Evolutionary conservation across 78 protist species (phyloP).

Genomic region (Dictyostelium brefeldianum): DNA sequence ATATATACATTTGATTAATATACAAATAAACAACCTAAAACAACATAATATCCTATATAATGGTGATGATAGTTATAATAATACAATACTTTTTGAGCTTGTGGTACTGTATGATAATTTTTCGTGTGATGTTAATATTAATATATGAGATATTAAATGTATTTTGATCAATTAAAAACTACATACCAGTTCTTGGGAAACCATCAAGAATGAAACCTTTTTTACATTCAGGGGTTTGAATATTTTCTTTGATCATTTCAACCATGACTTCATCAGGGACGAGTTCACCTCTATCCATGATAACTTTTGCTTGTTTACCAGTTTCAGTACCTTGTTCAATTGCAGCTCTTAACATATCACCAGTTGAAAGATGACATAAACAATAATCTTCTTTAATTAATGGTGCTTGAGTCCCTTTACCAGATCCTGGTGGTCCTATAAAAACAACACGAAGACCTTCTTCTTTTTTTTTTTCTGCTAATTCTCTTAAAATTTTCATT

Average conservation of each 20-base stretch:
- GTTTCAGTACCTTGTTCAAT: conserved; percentile 90
- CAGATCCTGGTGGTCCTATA: conserved; percentile 95
- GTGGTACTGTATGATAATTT: conserved; percentile 77
- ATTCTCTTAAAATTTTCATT: background rate
- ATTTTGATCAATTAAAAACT: too few species aligned
- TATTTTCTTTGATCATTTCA: conserved; percentile 90
- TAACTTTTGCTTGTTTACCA: conserved; percentile 94
- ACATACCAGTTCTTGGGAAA: conserved; percentile 96
- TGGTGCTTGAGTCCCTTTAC: conserved; percentile 97
- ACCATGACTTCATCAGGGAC: conserved; percentile 93
- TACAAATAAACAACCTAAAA: too few species aligned
- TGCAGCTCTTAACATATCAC: conserved; percentile 98
- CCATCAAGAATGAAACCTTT: conserved; percentile 98
- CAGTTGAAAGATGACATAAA: conserved; percentile 97
- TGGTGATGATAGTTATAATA: too few species aligned
- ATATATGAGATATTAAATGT: too few species aligned
- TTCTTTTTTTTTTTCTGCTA: conserved; percentile 25
- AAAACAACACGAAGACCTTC: conserved; percentile 83
- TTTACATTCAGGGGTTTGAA: conserved; percentile 90
- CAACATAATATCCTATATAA: too few species aligned
- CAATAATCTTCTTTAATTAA: conserved; percentile 59
- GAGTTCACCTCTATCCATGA: conserved; percentile 94
- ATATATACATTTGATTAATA: too few species aligned
- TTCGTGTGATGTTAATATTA: too few species aligned
- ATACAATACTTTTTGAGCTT: conserved; percentile 91